Base-by-base conservation (phyloP, 108 stramenopile genomes). In the Cyclotella choctawhatcheeana region DNA sequence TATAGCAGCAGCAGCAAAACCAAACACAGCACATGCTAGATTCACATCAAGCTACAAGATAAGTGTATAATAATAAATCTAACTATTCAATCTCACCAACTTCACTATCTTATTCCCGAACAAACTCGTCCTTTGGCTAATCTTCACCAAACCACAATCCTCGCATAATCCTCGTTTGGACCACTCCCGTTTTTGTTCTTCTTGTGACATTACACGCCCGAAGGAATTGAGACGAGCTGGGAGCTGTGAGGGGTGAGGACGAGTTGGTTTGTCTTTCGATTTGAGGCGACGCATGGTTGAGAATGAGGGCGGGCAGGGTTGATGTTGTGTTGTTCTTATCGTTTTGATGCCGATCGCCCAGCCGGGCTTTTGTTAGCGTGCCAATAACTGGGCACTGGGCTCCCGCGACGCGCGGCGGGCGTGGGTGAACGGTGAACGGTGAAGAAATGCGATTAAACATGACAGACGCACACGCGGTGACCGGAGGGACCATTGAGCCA, bases 61-160 rank as follows among this genome's bases (percentile, higher is more conserved):
- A 25, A 52, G 7, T 33, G 5, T 12, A n/a, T 3, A 35, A 34
- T 4, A 20, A 55, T 12, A 6, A 7, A 55, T n/a, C n/a, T n/a
- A n/a, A n/a, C n/a, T n/a, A n/a, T n/a, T n/a, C n/a, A 56, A 44
- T 2, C 30, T 24, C 53, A 54, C 30, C 63, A 43, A 44, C 40
- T 45, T 63, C 63, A 27, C 47, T 14, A 2, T 53, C 65, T 34
- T 67, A 31, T 53, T 43, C 0, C 55, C 55, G 3, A 18, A 67
- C n/a, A 18, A 64, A 4, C 47, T 34, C 14, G 2, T 5, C 12
- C 25, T 55, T 14, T 20, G 44, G 22, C 43, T 37, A 5, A 53
- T 64, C 16, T 30, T 22, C 6, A 73, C 63, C 29, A 73, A 32
- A 0, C 72, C 72, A 17, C 72, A 73, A 12, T 56, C 32, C 2